Percentiles rank a stretch among this genome's conserved stretches.
phyloP scores from a whole-genome alignment of 1,284 basidiomycete genomes.

The Naganishia liquefaciens region DNA sequence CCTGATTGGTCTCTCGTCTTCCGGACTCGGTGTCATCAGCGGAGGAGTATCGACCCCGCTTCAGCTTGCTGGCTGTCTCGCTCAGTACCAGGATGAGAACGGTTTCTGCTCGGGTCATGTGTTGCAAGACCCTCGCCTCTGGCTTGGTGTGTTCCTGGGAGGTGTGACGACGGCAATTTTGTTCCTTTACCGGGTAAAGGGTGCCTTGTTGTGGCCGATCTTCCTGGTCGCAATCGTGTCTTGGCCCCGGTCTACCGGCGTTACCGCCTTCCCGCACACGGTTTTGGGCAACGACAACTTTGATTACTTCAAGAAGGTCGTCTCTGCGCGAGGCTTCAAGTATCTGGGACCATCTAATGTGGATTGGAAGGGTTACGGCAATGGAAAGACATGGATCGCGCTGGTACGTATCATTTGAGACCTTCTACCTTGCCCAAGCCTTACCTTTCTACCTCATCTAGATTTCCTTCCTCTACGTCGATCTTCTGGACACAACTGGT shows the following conservation, averaged over 20 bases:
- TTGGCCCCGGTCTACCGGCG: slow-evolving; percentile 76
- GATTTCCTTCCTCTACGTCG: slow-evolving; percentile 77
- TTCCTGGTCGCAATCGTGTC: slow-evolving; percentile 82
- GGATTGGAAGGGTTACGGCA: slow-evolving; percentile 55
- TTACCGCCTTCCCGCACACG: slow-evolving; percentile 82
- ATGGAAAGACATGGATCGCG: slow-evolving; percentile 81
- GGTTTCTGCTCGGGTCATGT: slow-evolving; percentile 69
- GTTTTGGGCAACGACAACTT: slow-evolving; percentile 69
- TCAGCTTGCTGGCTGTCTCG: slow-evolving; percentile 76
- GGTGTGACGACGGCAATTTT: slow-evolving; percentile 78
- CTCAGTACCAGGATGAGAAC: slow-evolving; percentile 45
- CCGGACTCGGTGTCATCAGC: slow-evolving; percentile 75
- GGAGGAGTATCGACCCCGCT: slow-evolving; percentile 72
- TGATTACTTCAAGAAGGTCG: slow-evolving; percentile 84
- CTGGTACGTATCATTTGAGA: slow-evolving; percentile 60
- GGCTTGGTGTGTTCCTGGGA: slow-evolving; percentile 85
- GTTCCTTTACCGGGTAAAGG: slow-evolving; percentile 82
- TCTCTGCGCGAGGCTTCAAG: slow-evolving; percentile 61
- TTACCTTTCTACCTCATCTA: slow-evolving; percentile 29
- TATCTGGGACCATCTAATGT: slow-evolving; percentile 48
- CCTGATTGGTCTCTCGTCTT: slow-evolving; percentile 59
- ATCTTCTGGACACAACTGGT: slow-evolving; percentile 71
- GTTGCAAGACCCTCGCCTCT: slow-evolving; percentile 72
- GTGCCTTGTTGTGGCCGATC: slow-evolving; percentile 59
- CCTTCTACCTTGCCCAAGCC: slow-evolving; percentile 29